These are phyloP conservation scores for Zalaria sp. DNA, from an alignment of 2,329 filamentous ascomycete genomes.

Conservation along the genomic window DNA sequence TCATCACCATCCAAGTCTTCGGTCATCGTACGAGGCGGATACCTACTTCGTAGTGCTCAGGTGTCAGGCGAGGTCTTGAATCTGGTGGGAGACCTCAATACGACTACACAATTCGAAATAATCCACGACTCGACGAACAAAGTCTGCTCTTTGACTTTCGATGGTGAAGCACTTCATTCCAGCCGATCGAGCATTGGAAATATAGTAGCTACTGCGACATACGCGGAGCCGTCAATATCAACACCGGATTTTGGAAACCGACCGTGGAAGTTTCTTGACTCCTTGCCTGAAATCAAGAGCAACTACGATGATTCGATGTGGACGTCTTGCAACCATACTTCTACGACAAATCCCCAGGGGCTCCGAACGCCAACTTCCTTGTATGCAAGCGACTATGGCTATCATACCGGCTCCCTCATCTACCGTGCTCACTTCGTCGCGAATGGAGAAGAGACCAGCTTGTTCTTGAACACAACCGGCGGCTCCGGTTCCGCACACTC, in stretches of 20 bases:
- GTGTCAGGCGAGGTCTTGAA: constrained; percentile 42
- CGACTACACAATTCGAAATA: constrained; percentile 52
- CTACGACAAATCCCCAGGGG: constrained; percentile 19
- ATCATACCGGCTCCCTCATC: constrained; percentile 25
- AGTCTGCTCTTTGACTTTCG: constrained; percentile 46
- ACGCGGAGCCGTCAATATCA: constrained; percentile 33
- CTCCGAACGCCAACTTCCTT: constrained; percentile 24
- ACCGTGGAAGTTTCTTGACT: constrained; percentile 15
- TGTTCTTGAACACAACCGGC: constrained; percentile 35
- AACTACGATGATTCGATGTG: constrained; percentile 33
- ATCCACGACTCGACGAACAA: constrained; percentile 40
- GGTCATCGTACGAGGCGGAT: constrained; percentile 49
- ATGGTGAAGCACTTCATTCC: constrained; percentile 31
- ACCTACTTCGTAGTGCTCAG: constrained; percentile 48
- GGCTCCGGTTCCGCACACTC: constrained; percentile 40
- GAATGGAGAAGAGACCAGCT: constrained; percentile 19
- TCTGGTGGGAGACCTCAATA: constrained; percentile 58
- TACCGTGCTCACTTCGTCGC: constrained; percentile 26
- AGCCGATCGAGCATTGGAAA: constrained; percentile 19
- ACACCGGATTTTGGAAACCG: constrained; percentile 42
- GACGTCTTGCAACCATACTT: constrained; percentile 22
- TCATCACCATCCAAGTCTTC: constrained; percentile 19
- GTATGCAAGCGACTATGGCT: constrained; percentile 26
- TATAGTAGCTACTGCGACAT: constrained; percentile 40
- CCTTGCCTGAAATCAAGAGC: constrained; percentile 31